Evolutionary conservation across 176 grass and related monocot genomes (phyloP).

Genomic region (Olyra latifolia): DNA sequence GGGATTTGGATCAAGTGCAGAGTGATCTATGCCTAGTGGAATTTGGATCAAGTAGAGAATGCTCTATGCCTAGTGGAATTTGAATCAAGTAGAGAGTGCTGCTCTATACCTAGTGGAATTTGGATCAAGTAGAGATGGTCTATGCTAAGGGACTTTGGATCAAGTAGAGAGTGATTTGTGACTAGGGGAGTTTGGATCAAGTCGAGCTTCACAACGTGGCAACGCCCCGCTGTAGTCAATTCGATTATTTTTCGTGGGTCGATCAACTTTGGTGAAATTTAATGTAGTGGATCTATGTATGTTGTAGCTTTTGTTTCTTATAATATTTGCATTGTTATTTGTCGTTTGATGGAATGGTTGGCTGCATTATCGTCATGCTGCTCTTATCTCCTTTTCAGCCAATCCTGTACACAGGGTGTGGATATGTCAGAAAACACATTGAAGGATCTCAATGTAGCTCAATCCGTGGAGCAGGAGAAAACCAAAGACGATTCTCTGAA

Average conservation of each 20-base stretch:
- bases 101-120: not conserved
- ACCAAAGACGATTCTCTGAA: conserved; percentile 34
- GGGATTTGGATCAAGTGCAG: not conserved
- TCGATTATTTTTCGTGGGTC: not conserved
- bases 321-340: not conserved
- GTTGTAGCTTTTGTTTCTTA: not conserved
- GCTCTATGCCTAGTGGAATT: not conserved
- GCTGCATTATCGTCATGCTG: not conserved
- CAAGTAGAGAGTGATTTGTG: not conserved
- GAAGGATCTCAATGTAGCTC: conserved; percentile 49
- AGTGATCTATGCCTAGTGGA: not conserved
- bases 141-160: not conserved
- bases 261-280: not conserved
- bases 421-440: conserved; percentile 46
- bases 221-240: not conserved
- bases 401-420: conserved; percentile 7
- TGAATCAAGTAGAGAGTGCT: not conserved
- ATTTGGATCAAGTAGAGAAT: not conserved
- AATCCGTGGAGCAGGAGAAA: conserved; percentile 39
- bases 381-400: conserved; percentile 17
- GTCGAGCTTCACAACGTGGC: not conserved
- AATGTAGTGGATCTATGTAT: not conserved
- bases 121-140: not conserved
- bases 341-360: not conserved
- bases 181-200: not conserved